Base-by-base conservation (phyloP, 1,139 yeast genomes). In the Debaryomyces fabryi region DNA sequence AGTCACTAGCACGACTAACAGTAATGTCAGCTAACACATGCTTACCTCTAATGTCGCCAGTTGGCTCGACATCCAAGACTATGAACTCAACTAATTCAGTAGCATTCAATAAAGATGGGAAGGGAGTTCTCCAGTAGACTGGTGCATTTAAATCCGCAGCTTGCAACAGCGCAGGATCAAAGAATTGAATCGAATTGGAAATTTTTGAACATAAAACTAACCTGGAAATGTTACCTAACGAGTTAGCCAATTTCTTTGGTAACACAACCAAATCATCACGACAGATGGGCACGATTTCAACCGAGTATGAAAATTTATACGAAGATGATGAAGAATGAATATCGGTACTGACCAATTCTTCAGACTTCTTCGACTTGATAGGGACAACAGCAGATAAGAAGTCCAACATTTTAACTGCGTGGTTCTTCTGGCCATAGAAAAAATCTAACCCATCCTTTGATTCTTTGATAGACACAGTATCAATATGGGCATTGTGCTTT, bases 271-370 rank as follows among this genome's bases (percentile, higher is more conserved):
- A 79, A 64, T 95, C 99, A 65, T 93, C 99, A 67, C 96, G 86
- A 79, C 99, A 95, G 44, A 95, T 84, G n/a, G 99, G 99, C 2
- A 90, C 96, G 57, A 93, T 84, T 71, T 93, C 99, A 37, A 92
- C 89, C 13, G 98, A 91, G 64, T 78, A 92, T 8, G 98, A 81
- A 66, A 93, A 95, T 70, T 93, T 93, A 73, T 90, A 93, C 50
- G 85, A 82, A 32, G 95, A 84, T 15, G 88, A 78, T 58, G 97
- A 96, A 2, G 97, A 85, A 59, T 93, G 99, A 39, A 90, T 90
- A 75, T 93, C 99, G 54, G 84, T 86, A 51, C 96, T 87, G 55
- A 93, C 87, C 62, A 93, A 83, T 72, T 93, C 97, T 67, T 90
- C 96, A 32, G 97, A 88, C 65, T 83, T 88, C 65, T 90, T 90